Percentiles rank a stretch among this genome's conserved stretches.
phyloP scores from a whole-genome alignment of 2,329 filamentous ascomycete genomes.

The Podosphaera leucotricha region DNA sequence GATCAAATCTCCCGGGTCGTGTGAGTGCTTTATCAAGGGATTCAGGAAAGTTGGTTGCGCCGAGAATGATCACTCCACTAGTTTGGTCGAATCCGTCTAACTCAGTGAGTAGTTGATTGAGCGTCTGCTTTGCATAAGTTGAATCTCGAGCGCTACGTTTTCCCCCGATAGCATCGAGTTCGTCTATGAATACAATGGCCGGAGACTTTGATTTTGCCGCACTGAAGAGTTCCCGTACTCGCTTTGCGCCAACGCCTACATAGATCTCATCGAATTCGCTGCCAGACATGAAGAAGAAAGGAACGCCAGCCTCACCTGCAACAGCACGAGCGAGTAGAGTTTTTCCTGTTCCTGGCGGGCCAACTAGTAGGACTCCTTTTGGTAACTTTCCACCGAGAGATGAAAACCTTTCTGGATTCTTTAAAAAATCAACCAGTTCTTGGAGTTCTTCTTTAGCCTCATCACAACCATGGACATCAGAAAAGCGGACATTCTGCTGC shows the following conservation, averaged over 20 bases:
- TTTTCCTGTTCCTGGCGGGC: conserved; percentile 92
- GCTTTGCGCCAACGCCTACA: conserved; percentile 88
- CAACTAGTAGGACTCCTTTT: conserved; percentile 86
- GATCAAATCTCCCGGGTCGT: conserved; percentile 84
- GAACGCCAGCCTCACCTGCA: conserved; percentile 86
- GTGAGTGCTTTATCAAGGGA: conserved; percentile 85
- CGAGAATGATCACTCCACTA: conserved; percentile 84
- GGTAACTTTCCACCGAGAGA: conserved; percentile 88
- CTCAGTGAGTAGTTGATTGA: conserved; percentile 92
- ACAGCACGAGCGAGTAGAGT: conserved; percentile 87
- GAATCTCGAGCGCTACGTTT: conserved; percentile 84
- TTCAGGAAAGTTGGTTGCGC: conserved; percentile 88
- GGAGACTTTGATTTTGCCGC: conserved; percentile 69
- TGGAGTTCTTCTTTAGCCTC: conserved; percentile 96
- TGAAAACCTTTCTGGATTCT: conserved; percentile 80
- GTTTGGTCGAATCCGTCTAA: conserved; percentile 92
- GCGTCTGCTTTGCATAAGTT: conserved; percentile 86
- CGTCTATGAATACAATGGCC: conserved; percentile 87
- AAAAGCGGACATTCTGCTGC: conserved; percentile 74
- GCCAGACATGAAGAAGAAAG: conserved; percentile 99
- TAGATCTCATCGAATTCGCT: conserved; percentile 98
- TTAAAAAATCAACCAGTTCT: conserved; percentile 88
- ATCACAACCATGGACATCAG: conserved; percentile 88
- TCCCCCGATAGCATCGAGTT: conserved; percentile 80
- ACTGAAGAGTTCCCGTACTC: conserved; percentile 77